Base-by-base conservation (phyloP, 768 basidiomycete genomes). In the Boletus patriciae region DNA sequence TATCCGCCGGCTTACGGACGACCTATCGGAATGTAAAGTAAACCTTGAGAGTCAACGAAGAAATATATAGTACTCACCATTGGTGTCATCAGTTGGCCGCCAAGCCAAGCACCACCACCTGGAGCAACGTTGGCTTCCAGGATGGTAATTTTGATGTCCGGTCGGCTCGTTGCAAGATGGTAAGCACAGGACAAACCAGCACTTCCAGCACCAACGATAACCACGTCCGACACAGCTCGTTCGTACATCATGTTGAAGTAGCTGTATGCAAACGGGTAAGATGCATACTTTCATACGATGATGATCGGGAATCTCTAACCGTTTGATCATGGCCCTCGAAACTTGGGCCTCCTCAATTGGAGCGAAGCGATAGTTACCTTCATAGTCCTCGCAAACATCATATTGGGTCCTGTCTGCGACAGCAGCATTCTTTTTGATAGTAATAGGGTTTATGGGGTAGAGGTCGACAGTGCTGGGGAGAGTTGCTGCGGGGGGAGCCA, bases 71-170 rank as follows among this genome's bases (percentile, higher is more conserved):
- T n/a, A 61, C 67, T 52, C 65, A 85, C 88, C 88, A 90, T 90
- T 0, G 87, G 83, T 1, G 83, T 84, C 89, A 90, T 89, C 52
- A 90, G 74, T 71, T 90, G 87, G 9, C 87, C 87, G 31, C 87
- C 87, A 38, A 90, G 79, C 88, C 88, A 90, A 13, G 87, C 88
- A 34, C 87, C 86, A 52, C 87, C 86, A 50, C 87, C 86, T 1
- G 88, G 89, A 2, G 89, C 84, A n/a, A 91, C 88, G 61, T 81
- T 85, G 19, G 89, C 89, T 72, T 90, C 88, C 62, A 90, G 74
- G 66, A 90, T 82, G 47, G 81, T 80, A 60, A 82, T 65, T 63
- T 83, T 84, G 59, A 88, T 77, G 62, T 90, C 86, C 27, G 88
- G 89, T 15, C 86, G 81, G 46, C 69, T 77, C 58, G 77, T 86